A percentile compares a stretch with the other conserved stretches of the same genome.
phyloP scores from a whole-genome alignment of 2,329 filamentous ascomycete genomes.

The Colletotrichum theobromicola region DNA sequence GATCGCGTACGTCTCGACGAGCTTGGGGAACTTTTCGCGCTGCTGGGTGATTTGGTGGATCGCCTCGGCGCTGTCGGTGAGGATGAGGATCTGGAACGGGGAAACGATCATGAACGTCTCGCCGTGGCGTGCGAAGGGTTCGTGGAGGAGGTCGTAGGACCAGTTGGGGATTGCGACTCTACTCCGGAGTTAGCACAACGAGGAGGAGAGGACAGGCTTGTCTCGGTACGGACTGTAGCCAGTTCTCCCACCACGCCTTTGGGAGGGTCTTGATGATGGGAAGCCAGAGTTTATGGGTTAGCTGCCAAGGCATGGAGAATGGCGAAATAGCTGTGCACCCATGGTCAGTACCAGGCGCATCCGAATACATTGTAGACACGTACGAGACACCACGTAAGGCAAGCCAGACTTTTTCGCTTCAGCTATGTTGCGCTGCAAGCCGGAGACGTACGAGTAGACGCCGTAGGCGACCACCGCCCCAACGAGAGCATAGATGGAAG shows the following conservation, averaged over 20 bases:
- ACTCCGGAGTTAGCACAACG: constrained; percentile 13
- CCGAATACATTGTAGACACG: constrained; percentile 29
- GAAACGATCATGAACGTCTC: constrained; percentile 71
- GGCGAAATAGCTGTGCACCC: constrained; percentile 47
- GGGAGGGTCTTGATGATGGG: constrained; percentile 63
- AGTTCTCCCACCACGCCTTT: constrained; percentile 57
- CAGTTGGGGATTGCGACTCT: constrained; percentile 66
- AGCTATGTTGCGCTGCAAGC: constrained; percentile 50
- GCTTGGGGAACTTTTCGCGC: constrained; percentile 75
- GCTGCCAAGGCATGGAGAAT: constrained; percentile 59
- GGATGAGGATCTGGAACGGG: constrained; percentile 57
- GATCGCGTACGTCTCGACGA: constrained; percentile 61
- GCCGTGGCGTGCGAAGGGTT: constrained; percentile 62
- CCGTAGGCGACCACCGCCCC: constrained; percentile 38
- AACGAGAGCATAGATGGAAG: constrained; percentile 38
- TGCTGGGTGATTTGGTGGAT: constrained; percentile 69
- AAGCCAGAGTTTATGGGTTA: constrained; percentile 59
- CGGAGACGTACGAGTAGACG: constrained; percentile 33
- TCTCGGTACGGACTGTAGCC: constrained; percentile 59
- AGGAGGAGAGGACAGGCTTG: background rate
- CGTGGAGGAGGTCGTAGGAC: constrained; percentile 59
- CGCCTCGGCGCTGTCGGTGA: constrained; percentile 67
- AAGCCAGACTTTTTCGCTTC: constrained; percentile 56
- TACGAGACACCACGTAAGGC: constrained; percentile 59
- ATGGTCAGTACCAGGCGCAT: background rate